These are phyloP conservation scores for Suillus ampliporus DNA, from an alignment of 768 basidiomycete genomes.

Conservation along the genomic window DNA sequence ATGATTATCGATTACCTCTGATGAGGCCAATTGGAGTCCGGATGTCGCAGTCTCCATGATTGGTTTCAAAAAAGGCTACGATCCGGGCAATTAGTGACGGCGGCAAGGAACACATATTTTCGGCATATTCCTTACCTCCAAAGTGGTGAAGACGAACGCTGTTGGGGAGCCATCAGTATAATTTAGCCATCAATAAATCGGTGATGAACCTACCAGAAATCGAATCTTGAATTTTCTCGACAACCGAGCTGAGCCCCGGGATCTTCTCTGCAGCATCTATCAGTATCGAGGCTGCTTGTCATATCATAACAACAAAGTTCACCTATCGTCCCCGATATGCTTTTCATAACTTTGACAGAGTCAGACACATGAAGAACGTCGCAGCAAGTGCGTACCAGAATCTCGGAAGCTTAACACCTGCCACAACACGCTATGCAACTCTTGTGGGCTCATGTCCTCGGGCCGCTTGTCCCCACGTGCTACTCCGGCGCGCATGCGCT, in stretches of 20 bases:
- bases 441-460: slow-evolving; percentile 86
- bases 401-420: slow-evolving; percentile 87
- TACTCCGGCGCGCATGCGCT: slow-evolving; percentile 66
- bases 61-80: slow-evolving; percentile 82
- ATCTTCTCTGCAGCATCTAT: slow-evolving; percentile 64
- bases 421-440: slow-evolving; percentile 84
- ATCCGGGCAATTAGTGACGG: background rate
- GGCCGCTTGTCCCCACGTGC: slow-evolving; percentile 71
- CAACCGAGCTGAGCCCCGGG: slow-evolving; percentile 73
- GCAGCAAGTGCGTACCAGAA: slow-evolving; percentile 51
- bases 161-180: slow-evolving; percentile 19
- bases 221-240: slow-evolving; percentile 81
- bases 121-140: slow-evolving; percentile 59
- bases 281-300: background rate
- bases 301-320: slow-evolving; percentile 17
- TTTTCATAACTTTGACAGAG: slow-evolving; percentile 62
- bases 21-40: slow-evolving; percentile 66
- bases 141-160: slow-evolving; percentile 84
- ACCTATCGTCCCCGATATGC: slow-evolving; percentile 77
- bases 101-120: background rate
- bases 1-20: slow-evolving; percentile 77
- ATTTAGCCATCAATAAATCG: background rate
- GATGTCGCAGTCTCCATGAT: slow-evolving; percentile 71
- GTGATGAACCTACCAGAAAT: slow-evolving; percentile 55
- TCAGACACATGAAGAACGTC: slow-evolving; percentile 1